Evolutionary conservation across 2,329 filamentous ascomycete species (phyloP), one percentile per base, ranked within the genome.

Genomic region (Ascochyta pisi): DNA sequence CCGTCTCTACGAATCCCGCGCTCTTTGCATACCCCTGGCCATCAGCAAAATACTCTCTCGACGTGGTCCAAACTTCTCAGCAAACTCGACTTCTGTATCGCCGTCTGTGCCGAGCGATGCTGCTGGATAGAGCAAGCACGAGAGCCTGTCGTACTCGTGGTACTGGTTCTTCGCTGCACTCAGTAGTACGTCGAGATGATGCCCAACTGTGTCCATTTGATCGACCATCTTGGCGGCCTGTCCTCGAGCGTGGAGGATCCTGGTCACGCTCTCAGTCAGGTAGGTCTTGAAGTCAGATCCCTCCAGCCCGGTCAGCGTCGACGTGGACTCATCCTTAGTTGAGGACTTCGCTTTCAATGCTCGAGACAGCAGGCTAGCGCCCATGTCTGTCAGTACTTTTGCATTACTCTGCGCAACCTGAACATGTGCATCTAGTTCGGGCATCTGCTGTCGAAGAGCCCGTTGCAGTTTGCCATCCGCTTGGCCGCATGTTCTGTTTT

Each of bases 81-180:
- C 42, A 16, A 45, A 31, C 38, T 29, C 42, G 13, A 23, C 26
- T 4, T 57, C 42, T 1, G 37, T 12, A 27, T 38, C 24, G 12
- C n/a, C 29, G 8, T 9, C 31, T 23, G 23, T 19, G 22, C 10
- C 24, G 9, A 22, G 10, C 42, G 24, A 19, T 13, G 49, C 46
- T 15, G 38, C 43, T 10, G 45, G 31, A 29, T 50, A 26, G 27
- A 50, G 24, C 37, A 54, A 22, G 9, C 13, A 12, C 19, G 27
- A 31, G 5, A 54, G 33, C 10, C 13, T 47, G 10, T 60, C 50
- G n/a, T 52, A 56, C 38, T 54, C 59, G 6, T 43, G 48, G 19
- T 52, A 62, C 19, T 48, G 48, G 19, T 29, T 19, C 19, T 31
- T 54, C 13, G 56, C 58, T 22, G 55, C 54, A 23, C 48, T 50